Evolutionary conservation across 1,139 yeast species (phyloP), one percentile per base, ranked within the genome.

Genomic region (Keqinozyma sinolaborantium): DNA sequence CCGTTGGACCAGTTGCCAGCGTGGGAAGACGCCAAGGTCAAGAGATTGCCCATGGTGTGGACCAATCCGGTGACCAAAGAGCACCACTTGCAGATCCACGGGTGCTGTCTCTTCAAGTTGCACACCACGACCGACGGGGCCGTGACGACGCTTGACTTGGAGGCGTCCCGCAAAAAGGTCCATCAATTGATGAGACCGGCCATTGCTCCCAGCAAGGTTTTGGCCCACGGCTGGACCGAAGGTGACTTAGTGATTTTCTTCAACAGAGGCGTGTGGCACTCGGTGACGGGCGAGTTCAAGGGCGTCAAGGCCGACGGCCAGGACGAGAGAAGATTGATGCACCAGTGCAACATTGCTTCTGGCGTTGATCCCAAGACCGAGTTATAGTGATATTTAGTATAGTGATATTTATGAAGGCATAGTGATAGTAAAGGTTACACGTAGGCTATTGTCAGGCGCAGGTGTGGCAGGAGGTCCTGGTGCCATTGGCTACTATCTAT

Each of bases 271-370:
- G 92, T 86, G 9, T 82, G 88, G 81, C 95, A 86, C 53, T 78
- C 92, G 4, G 95, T 86, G 24, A 85, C 95, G 16, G 95, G 95
- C 31, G 95, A 85, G 55, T 81, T 86, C 58, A 68, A 68, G 48
- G 74, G 72, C 3, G 58, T 63, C 27, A 58, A 58, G 19, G 37
- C 34, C 10, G 54, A 56, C 32, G 81, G 77, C 16, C 70, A 71
- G 15, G 85, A 82, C 34, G 94, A 85, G 53, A 77, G 77, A 50
- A 73, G 95, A 55, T 68, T 86, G 54, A 85, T 86, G 95, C 95
- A 86, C 55, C 95, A 86, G 60, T 86, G 95, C 60, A 86, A 86
- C 60, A 84, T 86, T 56, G 95, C 95, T 13, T 78, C 87, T 53
- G 88, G 87, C 4, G 43, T 53, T 14, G 94, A 84, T 51, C 95